These are phyloP conservation scores for Zygnema circumcarinatum DNA, from an alignment of 139 green algal genomes.

Conservation along the genomic window DNA sequence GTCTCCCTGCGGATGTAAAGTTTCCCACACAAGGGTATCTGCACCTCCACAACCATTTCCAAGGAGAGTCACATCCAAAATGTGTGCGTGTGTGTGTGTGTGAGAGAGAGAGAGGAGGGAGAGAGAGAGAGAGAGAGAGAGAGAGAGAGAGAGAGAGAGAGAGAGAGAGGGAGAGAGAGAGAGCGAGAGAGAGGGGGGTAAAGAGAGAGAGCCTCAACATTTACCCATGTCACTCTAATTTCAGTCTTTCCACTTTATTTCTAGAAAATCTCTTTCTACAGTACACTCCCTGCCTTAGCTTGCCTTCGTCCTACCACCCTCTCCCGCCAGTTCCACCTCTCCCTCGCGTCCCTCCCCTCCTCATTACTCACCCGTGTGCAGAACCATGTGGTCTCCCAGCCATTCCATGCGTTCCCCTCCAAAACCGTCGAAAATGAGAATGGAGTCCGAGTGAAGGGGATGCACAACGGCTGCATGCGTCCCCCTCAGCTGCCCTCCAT, in stretches of 20 bases:
- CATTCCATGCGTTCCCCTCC: neutral
- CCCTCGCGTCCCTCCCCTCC: neutral
- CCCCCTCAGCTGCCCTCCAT: neutral
- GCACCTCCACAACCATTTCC: constrained; percentile 5
- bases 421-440: constrained; percentile 38
- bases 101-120: no score
- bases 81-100: no score
- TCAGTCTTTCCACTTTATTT: neutral
- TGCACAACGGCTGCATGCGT: constrained; percentile 37
- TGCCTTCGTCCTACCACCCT: neutral
- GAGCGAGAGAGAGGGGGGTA: no score
- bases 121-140: no score
- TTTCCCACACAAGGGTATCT: constrained; percentile 19
- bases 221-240: no score
- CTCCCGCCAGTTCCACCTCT: neutral
- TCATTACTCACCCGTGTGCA: neutral
- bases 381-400: neutral
- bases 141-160: no score
- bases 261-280: neutral
- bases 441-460: neutral
- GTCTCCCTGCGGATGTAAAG: neutral
- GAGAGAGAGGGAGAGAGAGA: no score
- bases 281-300: no score
- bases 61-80: no score
- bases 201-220: no score